Evolutionary conservation across 176 grass and related monocot genomes (phyloP).

Genomic region (Phyllostachys edulis): DNA sequence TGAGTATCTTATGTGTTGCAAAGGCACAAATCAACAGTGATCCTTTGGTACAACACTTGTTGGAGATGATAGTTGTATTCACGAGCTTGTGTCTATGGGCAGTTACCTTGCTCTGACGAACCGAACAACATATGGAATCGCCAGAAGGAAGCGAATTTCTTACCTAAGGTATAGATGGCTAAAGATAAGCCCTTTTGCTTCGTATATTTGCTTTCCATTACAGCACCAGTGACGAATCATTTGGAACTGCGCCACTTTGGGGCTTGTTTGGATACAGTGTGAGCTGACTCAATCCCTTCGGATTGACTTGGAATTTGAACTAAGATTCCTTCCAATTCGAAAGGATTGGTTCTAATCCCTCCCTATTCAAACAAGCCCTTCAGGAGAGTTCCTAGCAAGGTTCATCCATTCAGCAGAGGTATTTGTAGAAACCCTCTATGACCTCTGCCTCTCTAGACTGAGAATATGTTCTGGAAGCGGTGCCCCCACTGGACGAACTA

Average conservation of each 20-base stretch:
- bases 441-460: constrained; percentile 57
- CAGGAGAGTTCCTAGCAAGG: constrained; percentile 70
- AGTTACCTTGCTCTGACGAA: constrained; percentile 93
- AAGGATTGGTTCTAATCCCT: too few relatives aligned
- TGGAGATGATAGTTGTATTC: background rate
- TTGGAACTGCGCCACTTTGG: constrained; percentile 18
- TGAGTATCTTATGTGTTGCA: constrained; percentile 8
- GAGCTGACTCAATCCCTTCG: too few relatives aligned
- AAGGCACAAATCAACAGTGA: background rate
- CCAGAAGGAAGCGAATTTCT: constrained; percentile 67
- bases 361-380: too few relatives aligned
- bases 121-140: constrained; percentile 89
- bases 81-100: background rate
- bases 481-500: constrained; percentile 65
- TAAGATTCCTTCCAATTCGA: too few relatives aligned
- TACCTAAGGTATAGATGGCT: constrained; percentile 73
- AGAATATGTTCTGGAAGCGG: constrained; percentile 59
- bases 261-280: too few relatives aligned
- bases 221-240: background rate
- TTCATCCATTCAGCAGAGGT: constrained; percentile 78
- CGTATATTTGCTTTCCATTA: background rate
- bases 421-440: constrained; percentile 65
- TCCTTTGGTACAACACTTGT: background rate
- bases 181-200: background rate
- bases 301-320: too few relatives aligned